phyloP scores from a whole-genome alignment of 75 land plant species.

The Sequoiadendron giganteum region DNA sequence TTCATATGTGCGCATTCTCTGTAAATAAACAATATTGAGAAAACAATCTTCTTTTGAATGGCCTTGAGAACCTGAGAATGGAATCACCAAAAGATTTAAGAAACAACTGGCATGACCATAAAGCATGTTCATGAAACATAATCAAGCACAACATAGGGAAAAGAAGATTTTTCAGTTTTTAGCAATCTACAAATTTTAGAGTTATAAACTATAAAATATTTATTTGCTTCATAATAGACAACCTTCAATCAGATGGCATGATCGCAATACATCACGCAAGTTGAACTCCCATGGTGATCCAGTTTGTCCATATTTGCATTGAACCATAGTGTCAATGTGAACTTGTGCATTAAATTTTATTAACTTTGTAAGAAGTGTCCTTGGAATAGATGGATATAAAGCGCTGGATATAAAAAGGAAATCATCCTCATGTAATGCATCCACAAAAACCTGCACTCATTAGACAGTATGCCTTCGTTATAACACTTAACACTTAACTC shows the following conservation, averaged over 20 bases:
- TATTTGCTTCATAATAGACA: not conserved
- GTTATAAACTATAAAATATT: slow-evolving; percentile 1
- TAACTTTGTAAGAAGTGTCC: slow-evolving; percentile 55
- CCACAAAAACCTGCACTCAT: slow-evolving; percentile 82
- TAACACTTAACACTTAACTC: not conserved
- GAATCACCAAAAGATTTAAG: not conserved
- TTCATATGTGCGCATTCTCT: slow-evolving; percentile 82
- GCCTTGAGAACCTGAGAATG: slow-evolving; percentile 35
- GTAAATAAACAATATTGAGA: slow-evolving; percentile 69
- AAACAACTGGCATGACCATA: not conserved
- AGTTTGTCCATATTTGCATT: slow-evolving; percentile 73
- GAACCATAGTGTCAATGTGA: slow-evolving; percentile 78
- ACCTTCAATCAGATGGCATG: slow-evolving; percentile 84
- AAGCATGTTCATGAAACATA: not conserved
- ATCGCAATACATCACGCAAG: slow-evolving; percentile 91
- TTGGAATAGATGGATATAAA: slow-evolving; percentile 62
- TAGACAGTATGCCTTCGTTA: not conserved
- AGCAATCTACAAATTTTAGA: not conserved
- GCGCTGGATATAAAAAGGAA: slow-evolving; percentile 77
- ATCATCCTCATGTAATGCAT: slow-evolving; percentile 74
- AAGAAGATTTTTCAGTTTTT: not conserved
- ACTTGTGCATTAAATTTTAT: slow-evolving; percentile 69
- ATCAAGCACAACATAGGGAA: not conserved
- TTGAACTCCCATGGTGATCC: slow-evolving; percentile 99
- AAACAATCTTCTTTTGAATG: slow-evolving; percentile 31